Percentiles rank a stretch among this genome's conserved stretches.
Conservation (phyloP, 768 basidiomycete genomes). For the Xerocomellus chrysenteron region DNA sequence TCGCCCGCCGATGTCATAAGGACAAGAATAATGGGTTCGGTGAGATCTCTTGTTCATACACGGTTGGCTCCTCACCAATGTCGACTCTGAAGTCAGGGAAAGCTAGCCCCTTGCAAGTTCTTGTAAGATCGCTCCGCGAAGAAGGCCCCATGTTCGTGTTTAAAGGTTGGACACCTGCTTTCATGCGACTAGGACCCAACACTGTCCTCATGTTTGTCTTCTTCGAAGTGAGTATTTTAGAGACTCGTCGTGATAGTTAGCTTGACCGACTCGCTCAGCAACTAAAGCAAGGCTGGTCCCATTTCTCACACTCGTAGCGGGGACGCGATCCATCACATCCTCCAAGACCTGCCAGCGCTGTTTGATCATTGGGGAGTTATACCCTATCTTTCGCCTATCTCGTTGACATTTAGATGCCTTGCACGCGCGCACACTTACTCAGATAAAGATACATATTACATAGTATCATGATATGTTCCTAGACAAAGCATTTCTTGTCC, state of each 20-base stretch:
- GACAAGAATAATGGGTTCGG: constrained; percentile 77
- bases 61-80: constrained; percentile 1
- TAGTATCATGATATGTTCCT: constrained; percentile 10
- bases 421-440: background rate
- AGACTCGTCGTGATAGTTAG: background rate
- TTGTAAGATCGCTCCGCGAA: constrained; percentile 58
- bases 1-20: constrained; percentile 77
- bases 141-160: constrained; percentile 81
- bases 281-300: constrained; percentile 64
- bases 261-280: constrained; percentile 44
- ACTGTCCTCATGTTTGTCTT: constrained; percentile 85
- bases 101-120: constrained; percentile 47
- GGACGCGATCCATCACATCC: background rate
- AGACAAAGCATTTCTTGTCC: background rate
- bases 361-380: background rate
- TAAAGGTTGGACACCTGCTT: constrained; percentile 89
- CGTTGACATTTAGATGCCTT: constrained; percentile 3
- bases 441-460: background rate
- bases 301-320: constrained; percentile 1
- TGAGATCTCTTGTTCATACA: constrained; percentile 33
- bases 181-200: constrained; percentile 80
- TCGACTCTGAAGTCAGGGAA: constrained; percentile 46
- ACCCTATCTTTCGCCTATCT: background rate
- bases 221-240: constrained; percentile 58
- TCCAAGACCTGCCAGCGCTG: background rate